phyloP scores from a whole-genome alignment of 164 flowering plant species.

The Saururus chinensis region DNA sequence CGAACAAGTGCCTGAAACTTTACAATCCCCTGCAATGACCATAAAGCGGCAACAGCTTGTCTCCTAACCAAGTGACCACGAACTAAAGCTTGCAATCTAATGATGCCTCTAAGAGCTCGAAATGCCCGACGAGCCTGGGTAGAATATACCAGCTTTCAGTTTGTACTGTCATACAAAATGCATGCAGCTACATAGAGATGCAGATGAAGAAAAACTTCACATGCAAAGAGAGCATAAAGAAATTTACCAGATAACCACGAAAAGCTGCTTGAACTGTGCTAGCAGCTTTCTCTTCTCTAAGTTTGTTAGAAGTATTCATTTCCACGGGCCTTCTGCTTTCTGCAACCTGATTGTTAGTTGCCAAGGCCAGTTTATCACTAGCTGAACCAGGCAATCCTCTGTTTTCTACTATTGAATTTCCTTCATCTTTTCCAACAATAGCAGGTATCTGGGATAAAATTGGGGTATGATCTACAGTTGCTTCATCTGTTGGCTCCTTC shows the following conservation, averaged over 20 bases:
- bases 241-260: conserved; percentile 78
- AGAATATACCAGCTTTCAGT: neutral
- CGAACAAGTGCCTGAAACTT: conserved; percentile 74
- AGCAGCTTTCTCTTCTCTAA: conserved; percentile 50
- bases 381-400: conserved; percentile 3
- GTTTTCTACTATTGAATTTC: conserved; percentile 14
- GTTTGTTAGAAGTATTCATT: conserved; percentile 29
- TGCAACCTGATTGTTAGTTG: conserved; percentile 17
- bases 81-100: conserved; percentile 89
- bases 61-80: conserved; percentile 92
- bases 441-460: conserved; percentile 11
- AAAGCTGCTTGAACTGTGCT: conserved; percentile 77
- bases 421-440: conserved; percentile 16
- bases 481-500: conserved; percentile 17
- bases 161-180: neutral
- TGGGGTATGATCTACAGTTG: conserved; percentile 12
- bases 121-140: conserved; percentile 93
- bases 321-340: conserved; percentile 17
- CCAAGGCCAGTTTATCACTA: conserved; percentile 8
- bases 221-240: neutral
- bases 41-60: conserved; percentile 72
- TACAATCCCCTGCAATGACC: conserved; percentile 54
- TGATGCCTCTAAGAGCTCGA: conserved; percentile 85
- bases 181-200: neutral
- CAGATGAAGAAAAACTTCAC: neutral